Evolutionary conservation across 495 filamentous ascomycete genomes (phyloP), one percentile per base, ranked within the genome.

Genomic region (Podospora pseudocomata): DNA sequence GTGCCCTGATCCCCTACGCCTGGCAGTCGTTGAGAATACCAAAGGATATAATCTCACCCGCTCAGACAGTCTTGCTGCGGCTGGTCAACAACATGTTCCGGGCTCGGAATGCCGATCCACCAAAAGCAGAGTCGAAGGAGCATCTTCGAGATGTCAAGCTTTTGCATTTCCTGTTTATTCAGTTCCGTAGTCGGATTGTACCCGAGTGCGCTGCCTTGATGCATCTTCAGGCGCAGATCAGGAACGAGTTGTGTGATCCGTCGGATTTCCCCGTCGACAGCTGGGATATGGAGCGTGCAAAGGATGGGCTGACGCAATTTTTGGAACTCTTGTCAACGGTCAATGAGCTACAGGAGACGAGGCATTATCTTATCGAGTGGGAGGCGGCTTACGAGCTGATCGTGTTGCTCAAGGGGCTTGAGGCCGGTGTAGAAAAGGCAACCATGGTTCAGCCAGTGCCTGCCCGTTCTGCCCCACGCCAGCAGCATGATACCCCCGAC

Each of bases 41-140:
- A 4, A 97, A 97, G 79, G 94, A 97, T 72, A 96, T 97, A 66
- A 95, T 97, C 58, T 96, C 92, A 13, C 94, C 94, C 2, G 92
- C 93, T 0, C 94, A 97, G 77, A 93, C 93, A 0, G 92, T 97
- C 53, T 88, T 97, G 3, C 87, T 97, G 63, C 91, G 94, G 68
- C 86, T 97, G 5, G 84, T 97, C 56, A 96, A 92, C 18, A 89
- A 92, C 75, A 92, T 97, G 75, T 96, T 95, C 79, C 87, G 92
- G 39, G 82, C 88, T 26, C 78, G 83, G 20, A 81, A 91, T 81
- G 80, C 87, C 82, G 83, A 87, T 79, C 67, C 88, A 75, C 73
- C 85, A 67, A 69, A 86, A 70, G 61, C 85, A 73, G 74, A 86
- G 72, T 63, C 86, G 66, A 74, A 77, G 68, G 80, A 81, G 30